Base-by-base conservation (phyloP, 306 rosid genomes). In the Rosa chinensis region DNA sequence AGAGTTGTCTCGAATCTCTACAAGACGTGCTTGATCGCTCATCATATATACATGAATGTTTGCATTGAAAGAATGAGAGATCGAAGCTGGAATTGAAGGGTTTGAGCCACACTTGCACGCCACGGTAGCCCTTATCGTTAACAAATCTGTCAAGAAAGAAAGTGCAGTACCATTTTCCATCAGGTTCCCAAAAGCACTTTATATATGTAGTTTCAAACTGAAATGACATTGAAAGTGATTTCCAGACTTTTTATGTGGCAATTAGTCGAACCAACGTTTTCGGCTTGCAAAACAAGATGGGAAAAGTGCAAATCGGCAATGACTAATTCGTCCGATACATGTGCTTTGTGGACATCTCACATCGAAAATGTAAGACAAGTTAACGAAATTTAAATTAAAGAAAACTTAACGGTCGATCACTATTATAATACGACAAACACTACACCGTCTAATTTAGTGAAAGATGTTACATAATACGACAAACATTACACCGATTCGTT, bases 21-120 rank as follows among this genome's bases (percentile, higher is more conserved):
- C 6, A 12, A 39, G 67, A 55, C 77, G 77, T 55, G 69, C 69
- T 74, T 3, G 28, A 42, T 16, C 72, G 47, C 43, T 39, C 69
- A n/a, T 2, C 8, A 2, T 21, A 20, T 28, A 37, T 37, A 18
- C 16, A 73, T 66, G 71, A 37, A 35, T 42, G 37, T 21, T 21
- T 1, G 48, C 71, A 17, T 8, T 53, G 68, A 68, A n/a, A 68
- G 73, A 42, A 20, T 69, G 73, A 69, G 50, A 25, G 70, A 11
- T 13, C 43, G 43, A 63, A 25, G 25, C 10, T 23, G 39, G 39
- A 14, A 63, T 32, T 63, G 42, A 63, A 32, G 68, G 63, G 59
- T 66, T 32, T 21, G 18, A 55, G 66, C 49, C 81, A 59, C 71
- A 59, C 84, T 87, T 82, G 86, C 82, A 83, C 82, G 77, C 78